These are phyloP conservation scores for Pontederia crassipes DNA, from an alignment of 176 grass and related monocot genomes.

Conservation along the genomic window DNA sequence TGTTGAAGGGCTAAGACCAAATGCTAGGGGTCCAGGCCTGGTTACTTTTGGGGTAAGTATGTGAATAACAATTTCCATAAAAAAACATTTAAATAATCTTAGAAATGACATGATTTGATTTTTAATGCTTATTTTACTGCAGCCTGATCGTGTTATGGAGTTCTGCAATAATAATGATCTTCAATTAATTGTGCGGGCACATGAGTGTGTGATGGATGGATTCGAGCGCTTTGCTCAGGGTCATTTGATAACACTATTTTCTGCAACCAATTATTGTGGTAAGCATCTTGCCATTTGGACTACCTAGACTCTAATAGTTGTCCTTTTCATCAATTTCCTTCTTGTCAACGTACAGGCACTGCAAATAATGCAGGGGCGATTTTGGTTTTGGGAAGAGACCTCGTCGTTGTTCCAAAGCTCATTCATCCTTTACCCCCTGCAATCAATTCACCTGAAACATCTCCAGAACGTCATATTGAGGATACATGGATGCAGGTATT, in stretches of 20 bases:
- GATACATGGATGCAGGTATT: slow-evolving; percentile 99
- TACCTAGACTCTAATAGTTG: background rate
- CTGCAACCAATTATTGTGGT: slow-evolving; percentile 98
- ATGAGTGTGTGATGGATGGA: slow-evolving; percentile 99
- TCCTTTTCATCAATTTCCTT: background rate
- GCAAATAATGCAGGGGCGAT: slow-evolving; percentile 98
- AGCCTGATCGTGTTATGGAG: slow-evolving; percentile 99
- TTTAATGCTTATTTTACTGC: background rate
- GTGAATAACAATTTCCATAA: too few relatives aligned
- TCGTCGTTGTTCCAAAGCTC: slow-evolving; percentile 95
- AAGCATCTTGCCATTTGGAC: slow-evolving; percentile 15
- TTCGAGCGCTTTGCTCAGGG: slow-evolving; percentile 98
- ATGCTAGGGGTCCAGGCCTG: slow-evolving; percentile 91
- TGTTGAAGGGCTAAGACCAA: slow-evolving; percentile 91
- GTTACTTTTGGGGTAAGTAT: slow-evolving; percentile 90
- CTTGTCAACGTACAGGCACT: slow-evolving; percentile 38
- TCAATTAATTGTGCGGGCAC: slow-evolving; percentile 90
- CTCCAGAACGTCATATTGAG: slow-evolving; percentile 64
- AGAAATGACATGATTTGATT: too few relatives aligned
- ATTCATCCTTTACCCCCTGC: slow-evolving; percentile 98
- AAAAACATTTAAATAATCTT: too few relatives aligned
- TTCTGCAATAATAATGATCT: slow-evolving; percentile 98
- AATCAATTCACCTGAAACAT: slow-evolving; percentile 63
- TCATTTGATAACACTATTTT: slow-evolving; percentile 98
- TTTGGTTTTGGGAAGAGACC: slow-evolving; percentile 92